Conservation (phyloP, 345 rosid species). For the Dipteronia sinensis region DNA sequence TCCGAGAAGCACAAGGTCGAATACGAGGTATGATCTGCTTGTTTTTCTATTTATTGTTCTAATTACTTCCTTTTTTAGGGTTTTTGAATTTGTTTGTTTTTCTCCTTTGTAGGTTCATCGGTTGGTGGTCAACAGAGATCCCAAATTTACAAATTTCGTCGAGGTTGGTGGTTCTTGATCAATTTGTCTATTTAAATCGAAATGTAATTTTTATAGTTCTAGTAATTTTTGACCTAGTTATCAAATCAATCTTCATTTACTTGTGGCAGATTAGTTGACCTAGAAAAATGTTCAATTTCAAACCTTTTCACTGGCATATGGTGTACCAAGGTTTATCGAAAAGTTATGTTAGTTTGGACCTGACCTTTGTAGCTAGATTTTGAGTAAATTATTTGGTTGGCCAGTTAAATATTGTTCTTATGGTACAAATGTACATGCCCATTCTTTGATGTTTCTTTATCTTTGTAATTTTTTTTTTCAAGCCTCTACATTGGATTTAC, state of each 20-base stretch:
- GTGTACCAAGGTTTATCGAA: not conserved
- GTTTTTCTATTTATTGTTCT: not conserved
- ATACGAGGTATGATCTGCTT: conserved; percentile 64
- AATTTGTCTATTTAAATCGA: not conserved
- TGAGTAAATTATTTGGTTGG: not conserved
- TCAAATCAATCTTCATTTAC: too few relatives aligned
- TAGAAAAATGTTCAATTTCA: not conserved
- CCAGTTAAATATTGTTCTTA: not conserved
- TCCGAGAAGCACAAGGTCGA: conserved; percentile 98
- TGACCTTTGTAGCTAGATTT: not conserved
- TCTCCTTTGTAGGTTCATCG: conserved; percentile 73
- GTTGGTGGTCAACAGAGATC: conserved; percentile 91
- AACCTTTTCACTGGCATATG: not conserved
- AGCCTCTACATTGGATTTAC: not conserved
- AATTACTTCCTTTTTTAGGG: conserved; percentile 4
- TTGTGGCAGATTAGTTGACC: not conserved
- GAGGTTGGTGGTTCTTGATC: conserved; percentile 57
- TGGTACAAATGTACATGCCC: not conserved
- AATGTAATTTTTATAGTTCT: not conserved
- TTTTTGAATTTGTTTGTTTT: conserved; percentile 7
- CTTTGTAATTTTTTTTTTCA: not conserved
- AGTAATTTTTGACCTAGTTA: not conserved
- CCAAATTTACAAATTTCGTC: conserved; percentile 93
- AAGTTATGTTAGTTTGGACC: not conserved
- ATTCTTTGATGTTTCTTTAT: not conserved